Evolutionary conservation across 2,329 filamentous ascomycete genomes (phyloP), one percentile per base, ranked within the genome.

Genomic region (Fusarium mangiferae): DNA sequence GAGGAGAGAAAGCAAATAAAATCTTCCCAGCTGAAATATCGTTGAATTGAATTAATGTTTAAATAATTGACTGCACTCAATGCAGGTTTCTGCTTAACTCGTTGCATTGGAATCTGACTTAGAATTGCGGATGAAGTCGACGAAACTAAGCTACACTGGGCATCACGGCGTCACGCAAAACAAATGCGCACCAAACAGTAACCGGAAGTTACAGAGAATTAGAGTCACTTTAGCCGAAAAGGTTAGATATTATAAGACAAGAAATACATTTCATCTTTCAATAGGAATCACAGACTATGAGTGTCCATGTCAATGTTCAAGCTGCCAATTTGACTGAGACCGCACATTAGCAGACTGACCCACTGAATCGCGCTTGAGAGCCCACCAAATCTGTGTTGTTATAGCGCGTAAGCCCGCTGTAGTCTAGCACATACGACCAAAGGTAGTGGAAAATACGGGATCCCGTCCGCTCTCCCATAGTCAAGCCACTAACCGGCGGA

Each of bases 321-420:
- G 13, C 18, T 35, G 10, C 3, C 10, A 33, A 17, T 26, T 22
- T 46, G 26, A 4, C 39, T 15, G 4, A 15, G 26, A 49, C 22
- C 10, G 5, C 12, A 17, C 1, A 1, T 11, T 12, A 7, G 12
- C 17, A 20, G 3, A 6, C 22, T 1, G n/a, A 35, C n/a, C 18
- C 17, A 52, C 33, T 22, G 1, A 41, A 18, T 0, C 1, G 1
- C 26, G 6, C 7, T 18, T 0, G 3, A n/a, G 20, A 28, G 1
- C 10, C 12, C 13, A 26, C 7, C 3, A 2, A 12, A 0, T 3
- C 3, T 3, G 0, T 8, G 4, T 33, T 12, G 2, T 2, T 33
- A 56, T 56, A 56, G 22, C 3, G 12, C 17, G 7, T 14, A 44
- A 56, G 2, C 0, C 12, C 6, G 11, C 11, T 2, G 0, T 2